phyloP scores from a whole-genome alignment of 192 early-diverging fungal species.

The Polychytrium aggregatum region DNA sequence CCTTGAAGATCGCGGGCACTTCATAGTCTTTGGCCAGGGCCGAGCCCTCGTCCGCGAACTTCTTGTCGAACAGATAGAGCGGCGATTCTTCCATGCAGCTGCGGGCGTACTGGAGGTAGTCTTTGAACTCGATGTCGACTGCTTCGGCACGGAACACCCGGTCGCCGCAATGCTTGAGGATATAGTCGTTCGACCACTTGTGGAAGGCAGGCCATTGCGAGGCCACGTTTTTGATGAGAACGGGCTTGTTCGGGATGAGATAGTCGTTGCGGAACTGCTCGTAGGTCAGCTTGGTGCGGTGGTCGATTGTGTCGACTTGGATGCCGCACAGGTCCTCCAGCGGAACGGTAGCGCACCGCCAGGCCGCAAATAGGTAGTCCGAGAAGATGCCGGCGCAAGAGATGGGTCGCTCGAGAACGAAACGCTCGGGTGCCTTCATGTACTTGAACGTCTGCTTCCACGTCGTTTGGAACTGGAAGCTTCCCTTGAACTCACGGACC shows the following conservation, averaged over 20 bases:
- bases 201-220: constrained; percentile 42
- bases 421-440: constrained; percentile 10
- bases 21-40: constrained; percentile 38
- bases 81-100: constrained; percentile 37
- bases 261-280: constrained; percentile 36
- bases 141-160: constrained; percentile 48
- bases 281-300: constrained; percentile 23
- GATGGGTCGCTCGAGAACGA: constrained; percentile 11
- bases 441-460: constrained; percentile 48
- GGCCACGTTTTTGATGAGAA: constrained; percentile 54
- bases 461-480: constrained; percentile 31
- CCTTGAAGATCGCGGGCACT: constrained; percentile 49
- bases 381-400: constrained; percentile 41
- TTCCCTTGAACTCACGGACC: constrained; percentile 37
- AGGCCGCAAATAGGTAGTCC: constrained; percentile 51
- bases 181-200: constrained; percentile 45
- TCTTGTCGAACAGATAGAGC: constrained; percentile 60
- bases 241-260: constrained; percentile 39
- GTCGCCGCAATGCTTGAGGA: constrained; percentile 31
- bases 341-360: constrained; percentile 34
- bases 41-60: constrained; percentile 32
- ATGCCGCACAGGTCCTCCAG: constrained; percentile 17
- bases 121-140: constrained; percentile 39
- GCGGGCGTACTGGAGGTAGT: constrained; percentile 41
- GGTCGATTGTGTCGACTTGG: constrained; percentile 39